phyloP scores from a whole-genome alignment of 2,329 filamentous ascomycete species.

The Pseudogymnoascus verrucosus region DNA sequence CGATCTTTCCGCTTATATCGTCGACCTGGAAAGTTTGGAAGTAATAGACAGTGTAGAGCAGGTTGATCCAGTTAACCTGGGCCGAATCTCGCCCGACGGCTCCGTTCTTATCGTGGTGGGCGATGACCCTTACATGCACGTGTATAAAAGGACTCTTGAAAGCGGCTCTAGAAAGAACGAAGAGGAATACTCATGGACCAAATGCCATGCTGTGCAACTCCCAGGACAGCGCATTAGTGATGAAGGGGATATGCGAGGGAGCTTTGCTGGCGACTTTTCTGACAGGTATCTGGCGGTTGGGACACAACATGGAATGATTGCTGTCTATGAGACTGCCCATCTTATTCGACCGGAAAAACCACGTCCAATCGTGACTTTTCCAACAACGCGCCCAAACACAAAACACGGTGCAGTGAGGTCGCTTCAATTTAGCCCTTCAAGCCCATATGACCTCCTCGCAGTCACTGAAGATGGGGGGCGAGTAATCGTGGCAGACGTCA shows the following conservation, averaged over 20 bases:
- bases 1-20: constrained; percentile 80
- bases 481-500: constrained; percentile 65
- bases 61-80: constrained; percentile 84
- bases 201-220: constrained; percentile 45
- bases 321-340: constrained; percentile 55
- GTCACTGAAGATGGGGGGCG: constrained; percentile 86
- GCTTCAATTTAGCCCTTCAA: constrained; percentile 80
- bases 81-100: constrained; percentile 87
- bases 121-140: constrained; percentile 78
- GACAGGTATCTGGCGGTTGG: constrained; percentile 66
- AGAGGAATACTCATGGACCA: constrained; percentile 40
- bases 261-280: constrained; percentile 72
- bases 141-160: constrained; percentile 52
- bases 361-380: constrained; percentile 66
- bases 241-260: constrained; percentile 51
- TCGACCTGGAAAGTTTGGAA: constrained; percentile 62
- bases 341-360: constrained; percentile 41
- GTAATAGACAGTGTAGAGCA: constrained; percentile 65
- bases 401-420: constrained; percentile 74
- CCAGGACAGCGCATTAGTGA: constrained; percentile 50
- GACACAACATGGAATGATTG: constrained; percentile 74
- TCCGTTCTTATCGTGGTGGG: constrained; percentile 73
- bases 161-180: constrained; percentile 16
- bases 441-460: constrained; percentile 80
- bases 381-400: constrained; percentile 65